Base-by-base conservation (phyloP, 139 green algal genomes). In the Chlorella sorokiniana region DNA sequence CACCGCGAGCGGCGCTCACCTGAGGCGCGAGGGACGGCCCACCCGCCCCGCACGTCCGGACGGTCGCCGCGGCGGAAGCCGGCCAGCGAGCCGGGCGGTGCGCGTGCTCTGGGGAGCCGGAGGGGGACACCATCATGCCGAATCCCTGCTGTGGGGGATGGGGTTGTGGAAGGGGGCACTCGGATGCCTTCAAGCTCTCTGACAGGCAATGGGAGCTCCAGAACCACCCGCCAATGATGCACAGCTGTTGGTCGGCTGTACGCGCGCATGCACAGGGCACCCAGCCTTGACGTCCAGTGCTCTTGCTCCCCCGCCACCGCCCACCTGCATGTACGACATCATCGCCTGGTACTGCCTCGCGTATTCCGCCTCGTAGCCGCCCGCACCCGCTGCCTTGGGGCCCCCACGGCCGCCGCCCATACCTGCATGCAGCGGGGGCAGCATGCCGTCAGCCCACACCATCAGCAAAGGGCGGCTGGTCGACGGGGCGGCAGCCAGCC, bases 91-190 rank as follows among this genome's bases (percentile, higher is more conserved):
- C 5, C 7, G 48, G 51, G 71, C 71, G 71, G 48, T 33, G 20
- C 29, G 20, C 41, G 48, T 48, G 71, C 71, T 78, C 71, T 1
- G 71, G 71, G 33, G 48, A 67, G 45, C 71, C 71, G 1, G 48
- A 35, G 71, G 71, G 71, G 31, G 71, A 78, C 20, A 78, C 71
- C 71, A 78, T 78, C 71, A 78, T 78, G 71, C 71, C 71, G 45
- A 78, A 78, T 33, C 71, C 71, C 71, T 78, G 51, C 71, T n/a
- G n/a, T n/a, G n/a, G n/a, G n/a, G n/a, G n/a, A n/a, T n/a, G n/a
- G n/a, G n/a, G n/a, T n/a, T n/a, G n/a, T n/a, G n/a, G n/a, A n/a
- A n/a, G n/a, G n/a, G n/a, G n/a, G n/a, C n/a, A n/a, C n/a, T n/a
- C n/a, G n/a, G n/a, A n/a, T n/a, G n/a, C n/a, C n/a, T n/a, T n/a